Evolutionary conservation across 108 stramenopile species (phyloP).

Genomic region (Fragilaria radians): DNA sequence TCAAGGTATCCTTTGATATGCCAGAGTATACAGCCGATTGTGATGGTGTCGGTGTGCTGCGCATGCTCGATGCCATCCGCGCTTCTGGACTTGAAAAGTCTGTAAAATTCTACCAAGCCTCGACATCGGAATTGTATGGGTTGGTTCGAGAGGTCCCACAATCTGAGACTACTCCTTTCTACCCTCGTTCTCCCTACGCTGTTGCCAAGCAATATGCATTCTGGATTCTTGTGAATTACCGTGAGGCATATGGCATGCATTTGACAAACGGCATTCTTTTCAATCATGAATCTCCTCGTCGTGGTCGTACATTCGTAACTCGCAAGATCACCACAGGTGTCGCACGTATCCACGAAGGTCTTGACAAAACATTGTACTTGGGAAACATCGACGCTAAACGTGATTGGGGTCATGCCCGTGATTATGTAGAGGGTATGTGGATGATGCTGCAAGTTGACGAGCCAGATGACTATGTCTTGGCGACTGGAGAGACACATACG

Average conservation of each 20-base stretch:
- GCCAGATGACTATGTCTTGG: constrained; percentile 96
- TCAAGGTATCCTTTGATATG: constrained; percentile 99
- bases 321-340: constrained; percentile 96
- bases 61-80: constrained; percentile 98
- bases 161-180: constrained; percentile 98
- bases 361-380: constrained; percentile 88
- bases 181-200: constrained; percentile 98
- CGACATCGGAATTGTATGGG: constrained; percentile 97
- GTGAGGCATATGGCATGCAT: constrained; percentile 98
- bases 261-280: constrained; percentile 96
- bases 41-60: constrained; percentile 96
- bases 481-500: constrained; percentile 96
- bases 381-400: constrained; percentile 98
- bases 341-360: constrained; percentile 77
- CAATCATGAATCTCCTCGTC: constrained; percentile 98
- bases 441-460: constrained; percentile 95
- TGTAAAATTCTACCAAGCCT: constrained; percentile 94
- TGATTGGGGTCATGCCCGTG: constrained; percentile 99
- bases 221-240: constrained; percentile 99
- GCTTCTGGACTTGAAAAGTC: constrained; percentile 82
- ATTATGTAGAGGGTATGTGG: constrained; percentile 99
- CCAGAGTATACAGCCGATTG: constrained; percentile 98
- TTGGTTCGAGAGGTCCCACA: constrained; percentile 98
- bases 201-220: constrained; percentile 98
- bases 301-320: constrained; percentile 98